Evolutionary conservation across 306 rosid species (phyloP).

Genomic region (Mimosa bimucronata): DNA sequence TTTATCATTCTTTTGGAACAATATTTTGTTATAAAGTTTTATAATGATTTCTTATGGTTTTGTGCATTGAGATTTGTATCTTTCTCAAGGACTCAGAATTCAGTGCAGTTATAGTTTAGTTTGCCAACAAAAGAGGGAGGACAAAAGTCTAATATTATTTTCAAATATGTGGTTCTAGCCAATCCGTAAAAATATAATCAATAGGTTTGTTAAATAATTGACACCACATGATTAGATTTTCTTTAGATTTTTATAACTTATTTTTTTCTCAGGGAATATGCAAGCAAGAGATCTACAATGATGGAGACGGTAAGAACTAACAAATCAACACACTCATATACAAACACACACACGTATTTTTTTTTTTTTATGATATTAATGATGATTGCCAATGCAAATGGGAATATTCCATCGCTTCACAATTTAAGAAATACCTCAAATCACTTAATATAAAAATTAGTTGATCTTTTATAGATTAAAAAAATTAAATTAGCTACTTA

Average conservation of each 20-base stretch:
- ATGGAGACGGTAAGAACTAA: not conserved
- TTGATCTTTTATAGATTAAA: too few relatives aligned
- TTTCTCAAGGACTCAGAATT: not conserved
- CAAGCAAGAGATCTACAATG: not conserved
- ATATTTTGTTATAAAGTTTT: constrained; percentile 35
- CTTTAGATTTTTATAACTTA: not conserved
- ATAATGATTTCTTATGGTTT: constrained; percentile 27
- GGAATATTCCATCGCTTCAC: too few relatives aligned
- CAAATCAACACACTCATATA: not conserved
- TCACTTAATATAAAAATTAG: too few relatives aligned
- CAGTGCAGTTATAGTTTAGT: not conserved
- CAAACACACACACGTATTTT: too few relatives aligned
- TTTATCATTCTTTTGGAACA: constrained; percentile 32
- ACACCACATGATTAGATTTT: not conserved
- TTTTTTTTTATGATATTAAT: too few relatives aligned
- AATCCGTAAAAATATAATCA: not conserved
- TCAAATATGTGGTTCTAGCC: not conserved
- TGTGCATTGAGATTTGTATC: constrained; percentile 3
- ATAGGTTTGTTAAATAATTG: not conserved
- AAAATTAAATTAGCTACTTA: too few relatives aligned
- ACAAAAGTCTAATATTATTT: not conserved
- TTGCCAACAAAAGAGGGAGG: not conserved
- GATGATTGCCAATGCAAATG: too few relatives aligned
- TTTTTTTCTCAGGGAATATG: not conserved
- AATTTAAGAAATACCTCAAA: too few relatives aligned